A percentile compares a stretch with the other conserved stretches of the same genome.
phyloP scores from a whole-genome alignment of 208 protist genomes.

The Crithidia bombi region DNA sequence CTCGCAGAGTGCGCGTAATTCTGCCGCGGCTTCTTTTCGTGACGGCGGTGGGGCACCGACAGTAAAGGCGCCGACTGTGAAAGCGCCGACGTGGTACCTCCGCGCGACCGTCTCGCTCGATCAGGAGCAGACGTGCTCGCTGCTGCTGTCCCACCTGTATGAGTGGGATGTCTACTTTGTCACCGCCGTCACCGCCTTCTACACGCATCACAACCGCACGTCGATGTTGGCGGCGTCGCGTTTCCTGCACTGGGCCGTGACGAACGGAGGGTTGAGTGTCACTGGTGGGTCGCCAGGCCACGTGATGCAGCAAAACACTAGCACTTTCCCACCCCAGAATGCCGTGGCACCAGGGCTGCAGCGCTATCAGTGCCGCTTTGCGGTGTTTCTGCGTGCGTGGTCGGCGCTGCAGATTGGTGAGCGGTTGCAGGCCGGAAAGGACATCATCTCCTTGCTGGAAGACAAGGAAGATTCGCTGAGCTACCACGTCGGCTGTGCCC shows the following conservation, averaged over 20 bases:
- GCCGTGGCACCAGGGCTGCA: slow-evolving; percentile 12
- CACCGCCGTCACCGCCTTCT: slow-evolving; percentile 57
- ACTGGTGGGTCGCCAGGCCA: not conserved
- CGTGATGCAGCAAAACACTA: not conserved
- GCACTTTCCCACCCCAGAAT: not conserved
- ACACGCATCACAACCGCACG: slow-evolving; percentile 63
- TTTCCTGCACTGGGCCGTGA: slow-evolving; percentile 31
- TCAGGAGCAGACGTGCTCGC: slow-evolving; percentile 38
- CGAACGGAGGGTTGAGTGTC: not conserved
- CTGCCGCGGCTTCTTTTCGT: not conserved
- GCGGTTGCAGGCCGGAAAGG: slow-evolving; percentile 56
- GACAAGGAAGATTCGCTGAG: slow-evolving; percentile 29
- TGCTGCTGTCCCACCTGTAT: slow-evolving; percentile 55
- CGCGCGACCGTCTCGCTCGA: slow-evolving; percentile 19
- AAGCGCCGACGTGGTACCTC: slow-evolving; percentile 10
- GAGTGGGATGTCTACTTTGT: slow-evolving; percentile 66
- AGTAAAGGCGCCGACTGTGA: not conserved
- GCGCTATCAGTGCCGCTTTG: slow-evolving; percentile 30
- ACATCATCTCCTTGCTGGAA: slow-evolving; percentile 48
- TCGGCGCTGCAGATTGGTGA: slow-evolving; percentile 61
- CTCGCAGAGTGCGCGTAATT: not conserved
- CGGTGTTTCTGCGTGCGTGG: slow-evolving; percentile 56
- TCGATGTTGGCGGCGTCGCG: slow-evolving; percentile 53
- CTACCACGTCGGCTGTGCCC: slow-evolving; percentile 46
- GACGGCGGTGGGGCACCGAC: not conserved